Evolutionary conservation across 345 rosid genomes (phyloP), one percentile per base, ranked within the genome.

Genomic region (Zanthoxylum bungeanum): DNA sequence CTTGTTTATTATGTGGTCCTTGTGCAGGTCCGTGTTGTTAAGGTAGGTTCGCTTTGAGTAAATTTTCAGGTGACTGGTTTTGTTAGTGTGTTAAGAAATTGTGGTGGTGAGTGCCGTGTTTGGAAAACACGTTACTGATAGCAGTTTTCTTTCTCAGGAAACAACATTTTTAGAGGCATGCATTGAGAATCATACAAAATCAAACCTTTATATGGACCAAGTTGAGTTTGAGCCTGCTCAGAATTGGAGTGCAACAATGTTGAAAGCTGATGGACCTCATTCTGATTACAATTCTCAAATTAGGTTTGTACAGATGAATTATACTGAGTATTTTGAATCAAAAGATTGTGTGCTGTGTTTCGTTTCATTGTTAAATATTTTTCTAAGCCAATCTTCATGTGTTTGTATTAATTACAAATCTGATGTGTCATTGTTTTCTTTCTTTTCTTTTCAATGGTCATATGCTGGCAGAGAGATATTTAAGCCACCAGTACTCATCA

Each of bases 141-240:
- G 9, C 28, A 52, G 37, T 71, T 73, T 78, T 68, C 46, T 72
- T 46, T 79, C 72, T 78, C 91, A 95, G 97, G 99, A 93, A 77
- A 78, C 79, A 37, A 93, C 98, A 66, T 91, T 76, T 75, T 77
- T 95, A 74, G 99, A 95, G 82, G 98, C 97, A 42, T 95, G 96
- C 82, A 87, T 95, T 75, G 97, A 93, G 77, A 95, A 93, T 80
- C 98, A 91, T 75, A 91, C 97, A 70, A 95, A 95, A 80, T 74
- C 93, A 50, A 89, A 84, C 82, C 96, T 92, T 78, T 91, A 88
- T 60, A 88, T 95, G 98, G 98, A 93, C 78, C 97, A 88, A 91
- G 98, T 93, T 76, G 98, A 95, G 80, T 95, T 95, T 81, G 99
- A 95, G 83, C 97, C 99, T 60, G 82, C 98, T 60, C 90, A 82